Evolutionary conservation across 306 rosid genomes (phyloP), one percentile per base, ranked within the genome.

Genomic region (Cercis canadensis): DNA sequence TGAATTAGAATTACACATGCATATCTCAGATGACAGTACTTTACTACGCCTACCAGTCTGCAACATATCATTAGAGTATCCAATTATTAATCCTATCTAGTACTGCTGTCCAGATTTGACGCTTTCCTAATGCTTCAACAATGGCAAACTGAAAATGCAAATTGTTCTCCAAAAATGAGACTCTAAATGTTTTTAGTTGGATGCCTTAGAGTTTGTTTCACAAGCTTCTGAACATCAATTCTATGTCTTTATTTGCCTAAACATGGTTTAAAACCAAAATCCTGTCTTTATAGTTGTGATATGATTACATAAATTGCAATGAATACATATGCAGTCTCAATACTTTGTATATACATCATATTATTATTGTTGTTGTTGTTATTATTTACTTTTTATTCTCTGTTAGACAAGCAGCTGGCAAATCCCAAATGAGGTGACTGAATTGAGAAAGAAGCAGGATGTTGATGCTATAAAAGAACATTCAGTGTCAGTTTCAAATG

Each of bases 391-490:
- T 54, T 62, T 74, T 71, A 50, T 73, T 74, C 58, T 74, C 9
- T 52, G 60, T 76, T 82, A 94, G 99, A 83, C 89, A 32, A 94
- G 99, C 83, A 86, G 97, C 88, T 94, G 99, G 99, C 95, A 94
- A 84, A 89, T 94, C 77, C 99, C 99, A 65, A 84, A 73, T 73
- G 99, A 94, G 82, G 97, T 94, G 83, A 71, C 93, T 52, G 99
- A 89, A 77, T 80, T 86, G 79, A 89, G 87, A 72, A 87, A 89
- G 83, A 89, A 84, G 81, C 97, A 87, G 78, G 92, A 91, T 62
- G 78, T 57, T 72, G 97, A 87, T 60, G 73, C 76, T 60, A 46
- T 84, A 36, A 87, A 86, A 81, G 96, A 89, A 76, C 75, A 70
- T 74, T 62, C 82, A 69, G 47, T 49, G 73, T 72, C 87, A 44